Evolutionary conservation across 1,284 basidiomycete species (phyloP).

Genomic region (Grifola frondosa): DNA sequence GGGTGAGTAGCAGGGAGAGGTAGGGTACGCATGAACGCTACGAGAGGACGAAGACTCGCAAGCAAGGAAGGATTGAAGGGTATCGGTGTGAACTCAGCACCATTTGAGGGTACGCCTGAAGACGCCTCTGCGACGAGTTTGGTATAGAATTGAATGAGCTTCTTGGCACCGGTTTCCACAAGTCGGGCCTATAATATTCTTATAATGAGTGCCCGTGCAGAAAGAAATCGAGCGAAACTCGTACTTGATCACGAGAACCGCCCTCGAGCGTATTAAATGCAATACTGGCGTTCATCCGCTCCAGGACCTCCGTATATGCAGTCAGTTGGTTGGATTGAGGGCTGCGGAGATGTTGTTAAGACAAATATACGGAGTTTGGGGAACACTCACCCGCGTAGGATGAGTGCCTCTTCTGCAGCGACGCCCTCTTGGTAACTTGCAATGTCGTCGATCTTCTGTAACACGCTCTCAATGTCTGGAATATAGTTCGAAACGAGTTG

Average conservation of each 20-base stretch:
- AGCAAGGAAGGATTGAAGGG: conserved; percentile 56
- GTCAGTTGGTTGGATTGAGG: conserved; percentile 68
- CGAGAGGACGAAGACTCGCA: conserved; percentile 57
- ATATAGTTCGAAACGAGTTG: conserved; percentile 2
- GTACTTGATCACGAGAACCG: conserved; percentile 58
- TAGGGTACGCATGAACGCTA: conserved; percentile 65
- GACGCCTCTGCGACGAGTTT: conserved; percentile 80
- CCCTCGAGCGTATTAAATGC: conserved; percentile 69
- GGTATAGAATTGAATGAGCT: conserved; percentile 74
- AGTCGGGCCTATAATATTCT: conserved; percentile 72
- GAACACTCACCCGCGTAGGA: conserved; percentile 68
- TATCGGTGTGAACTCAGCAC: conserved; percentile 51
- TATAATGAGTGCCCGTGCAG: too few relatives aligned
- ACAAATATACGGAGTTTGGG: background rate
- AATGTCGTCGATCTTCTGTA: conserved; percentile 75
- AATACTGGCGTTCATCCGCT: conserved; percentile 73
- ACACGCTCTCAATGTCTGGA: conserved; percentile 74
- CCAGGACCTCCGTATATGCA: conserved; percentile 67
- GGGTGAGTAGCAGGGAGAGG: conserved; percentile 76
- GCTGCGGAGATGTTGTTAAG: conserved; percentile 33
- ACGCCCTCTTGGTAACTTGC: conserved; percentile 74
- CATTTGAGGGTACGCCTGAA: conserved; percentile 63
- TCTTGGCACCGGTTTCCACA: conserved; percentile 77
- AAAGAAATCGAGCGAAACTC: too few relatives aligned
- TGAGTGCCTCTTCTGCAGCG: conserved; percentile 72